Conservation (phyloP, 1,139 yeast species). For the Suhomyces panamericanus region DNA sequence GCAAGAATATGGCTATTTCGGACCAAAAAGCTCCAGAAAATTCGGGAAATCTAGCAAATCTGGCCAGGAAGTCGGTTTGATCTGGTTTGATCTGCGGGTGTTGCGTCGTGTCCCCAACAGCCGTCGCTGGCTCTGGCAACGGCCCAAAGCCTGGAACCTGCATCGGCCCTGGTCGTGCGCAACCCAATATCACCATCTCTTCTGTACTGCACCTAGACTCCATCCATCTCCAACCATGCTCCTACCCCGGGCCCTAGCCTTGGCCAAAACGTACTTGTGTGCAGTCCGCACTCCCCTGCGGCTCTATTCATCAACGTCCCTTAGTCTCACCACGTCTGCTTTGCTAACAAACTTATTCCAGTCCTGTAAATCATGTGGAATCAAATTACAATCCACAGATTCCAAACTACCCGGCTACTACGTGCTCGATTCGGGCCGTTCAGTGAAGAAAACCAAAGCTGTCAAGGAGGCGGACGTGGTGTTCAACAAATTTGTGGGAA, state of each 20-base stretch:
- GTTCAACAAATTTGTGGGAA: conserved; percentile 21
- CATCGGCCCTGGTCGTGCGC: not conserved
- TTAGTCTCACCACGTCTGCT: conserved; percentile 13
- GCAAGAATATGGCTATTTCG: no score
- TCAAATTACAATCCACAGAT: conserved; percentile 44
- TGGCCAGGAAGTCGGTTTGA: no score
- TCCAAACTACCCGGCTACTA: conserved; percentile 45
- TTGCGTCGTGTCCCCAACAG: no score
- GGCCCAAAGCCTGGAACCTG: no score
- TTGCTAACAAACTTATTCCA: conserved; percentile 18
- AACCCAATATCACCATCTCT: conserved; percentile 2
- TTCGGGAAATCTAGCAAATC: no score
- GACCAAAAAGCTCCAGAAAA: no score
- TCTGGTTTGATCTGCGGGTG: no score
- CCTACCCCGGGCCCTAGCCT: not conserved
- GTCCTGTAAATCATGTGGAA: conserved; percentile 50
- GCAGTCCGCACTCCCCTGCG: not conserved
- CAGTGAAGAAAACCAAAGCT: conserved; percentile 7
- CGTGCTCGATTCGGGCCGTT: conserved; percentile 15
- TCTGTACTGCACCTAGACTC: not conserved
- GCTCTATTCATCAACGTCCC: conserved; percentile 4
- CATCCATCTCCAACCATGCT: not conserved
- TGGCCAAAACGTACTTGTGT: not conserved
- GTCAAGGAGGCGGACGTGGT: conserved; percentile 24
- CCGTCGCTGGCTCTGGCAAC: no score